Conservation (phyloP, 2,329 filamentous ascomycete genomes). For the Nectriaceae sp. region DNA sequence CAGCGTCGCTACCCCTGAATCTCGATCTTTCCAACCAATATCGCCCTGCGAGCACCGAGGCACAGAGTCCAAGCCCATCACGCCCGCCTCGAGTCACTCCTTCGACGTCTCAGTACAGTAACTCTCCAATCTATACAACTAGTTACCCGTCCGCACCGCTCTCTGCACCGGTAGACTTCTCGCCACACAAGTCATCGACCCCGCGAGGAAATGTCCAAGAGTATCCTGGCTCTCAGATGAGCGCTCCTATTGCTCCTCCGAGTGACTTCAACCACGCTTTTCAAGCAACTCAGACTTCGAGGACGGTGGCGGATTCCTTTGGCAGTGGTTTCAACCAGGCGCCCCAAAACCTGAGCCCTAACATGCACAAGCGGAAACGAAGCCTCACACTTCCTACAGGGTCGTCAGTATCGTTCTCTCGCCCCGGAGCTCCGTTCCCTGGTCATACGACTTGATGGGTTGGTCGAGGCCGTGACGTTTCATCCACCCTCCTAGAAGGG, state of each 20-base stretch:
- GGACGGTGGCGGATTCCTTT: constrained; percentile 50
- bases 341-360: constrained; percentile 7
- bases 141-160: constrained; percentile 57
- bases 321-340: constrained; percentile 10
- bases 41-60: constrained; percentile 34
- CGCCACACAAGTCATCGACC: constrained; percentile 24
- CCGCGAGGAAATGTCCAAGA: constrained; percentile 41
- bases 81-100: constrained; percentile 22
- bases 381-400: constrained; percentile 34
- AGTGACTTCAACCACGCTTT: constrained; percentile 54
- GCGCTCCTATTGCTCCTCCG: constrained; percentile 54
- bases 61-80: constrained; percentile 12
- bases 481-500: too few relatives aligned
- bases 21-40: constrained; percentile 50
- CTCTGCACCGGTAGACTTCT: constrained; percentile 55
- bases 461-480: not conserved
- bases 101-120: constrained; percentile 42
- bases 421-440: not conserved
- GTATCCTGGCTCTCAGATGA: constrained; percentile 54
- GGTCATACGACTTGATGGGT: not conserved
- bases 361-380: constrained; percentile 40
- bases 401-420: not conserved
- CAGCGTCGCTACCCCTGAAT: constrained; percentile 46
- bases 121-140: constrained; percentile 48
- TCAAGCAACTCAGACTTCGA: constrained; percentile 39